Evolutionary conservation across 176 grass and related monocot species (phyloP).

Genomic region (Carex cristatella): DNA sequence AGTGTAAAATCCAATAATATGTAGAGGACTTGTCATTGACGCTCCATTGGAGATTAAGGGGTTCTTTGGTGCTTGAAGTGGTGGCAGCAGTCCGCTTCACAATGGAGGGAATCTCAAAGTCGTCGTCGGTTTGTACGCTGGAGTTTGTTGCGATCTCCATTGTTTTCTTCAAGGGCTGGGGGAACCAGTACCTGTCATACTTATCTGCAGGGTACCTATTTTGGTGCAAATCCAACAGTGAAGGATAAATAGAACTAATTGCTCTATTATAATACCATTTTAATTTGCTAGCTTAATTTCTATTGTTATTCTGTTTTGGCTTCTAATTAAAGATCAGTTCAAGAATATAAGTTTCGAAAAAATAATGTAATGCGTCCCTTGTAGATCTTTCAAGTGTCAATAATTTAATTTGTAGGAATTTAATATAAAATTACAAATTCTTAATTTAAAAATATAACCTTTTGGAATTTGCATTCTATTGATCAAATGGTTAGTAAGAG

Average conservation of each 20-base stretch:
- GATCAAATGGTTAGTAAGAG: no score
- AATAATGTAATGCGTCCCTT: no score
- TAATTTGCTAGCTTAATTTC: no score
- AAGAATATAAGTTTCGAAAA: no score
- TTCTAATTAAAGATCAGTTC: no score
- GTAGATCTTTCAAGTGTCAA: no score
- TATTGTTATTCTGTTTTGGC: no score
- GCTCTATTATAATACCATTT: neutral
- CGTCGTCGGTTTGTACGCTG: neutral
- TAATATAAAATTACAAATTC: no score
- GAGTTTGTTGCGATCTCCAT: neutral
- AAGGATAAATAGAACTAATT: neutral
- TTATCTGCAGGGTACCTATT: constrained; percentile 36
- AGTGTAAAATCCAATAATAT: constrained; percentile 19
- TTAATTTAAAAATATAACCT: no score
- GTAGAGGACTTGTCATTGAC: neutral
- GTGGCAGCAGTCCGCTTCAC: constrained; percentile 30
- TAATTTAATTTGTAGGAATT: no score
- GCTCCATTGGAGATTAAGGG: neutral
- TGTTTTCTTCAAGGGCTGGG: neutral
- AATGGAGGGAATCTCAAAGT: constrained; percentile 6
- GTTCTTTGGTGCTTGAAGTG: neutral
- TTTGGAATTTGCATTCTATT: no score
- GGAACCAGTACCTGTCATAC: constrained; percentile 39
- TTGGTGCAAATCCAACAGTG: neutral